These are phyloP conservation scores for Neoascochyta sp. DNA, from an alignment of 2,329 filamentous ascomycete genomes.

Conservation along the genomic window DNA sequence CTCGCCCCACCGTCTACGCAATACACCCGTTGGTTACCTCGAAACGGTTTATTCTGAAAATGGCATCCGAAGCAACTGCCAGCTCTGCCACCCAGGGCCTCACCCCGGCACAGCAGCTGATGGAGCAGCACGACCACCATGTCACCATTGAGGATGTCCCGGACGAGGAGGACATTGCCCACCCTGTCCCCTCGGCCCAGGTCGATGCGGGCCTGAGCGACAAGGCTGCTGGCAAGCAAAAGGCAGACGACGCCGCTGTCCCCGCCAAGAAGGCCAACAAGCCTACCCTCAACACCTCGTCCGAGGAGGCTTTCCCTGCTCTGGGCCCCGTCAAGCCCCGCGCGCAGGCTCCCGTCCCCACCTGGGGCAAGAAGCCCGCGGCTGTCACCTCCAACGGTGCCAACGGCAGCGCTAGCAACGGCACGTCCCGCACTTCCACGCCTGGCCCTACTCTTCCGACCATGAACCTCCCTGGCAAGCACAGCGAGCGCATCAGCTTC, in stretches of 20 bases:
- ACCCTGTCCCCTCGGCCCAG: slow-evolving; percentile 51
- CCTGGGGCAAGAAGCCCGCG: slow-evolving; percentile 71
- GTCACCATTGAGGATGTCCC: slow-evolving; percentile 74
- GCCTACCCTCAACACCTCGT: slow-evolving; percentile 69
- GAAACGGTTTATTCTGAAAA: slow-evolving; percentile 39
- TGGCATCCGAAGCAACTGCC: slow-evolving; percentile 38
- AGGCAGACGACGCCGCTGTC: slow-evolving; percentile 49
- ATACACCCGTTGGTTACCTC: slow-evolving; percentile 38
- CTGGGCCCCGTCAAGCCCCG: slow-evolving; percentile 69
- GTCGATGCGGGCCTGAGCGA: slow-evolving; percentile 49
- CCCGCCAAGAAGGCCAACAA: slow-evolving; percentile 32
- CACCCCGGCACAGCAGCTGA: slow-evolving; percentile 56
- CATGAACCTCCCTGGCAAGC: slow-evolving; percentile 76
- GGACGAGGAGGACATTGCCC: slow-evolving; percentile 70
- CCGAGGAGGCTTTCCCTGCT: slow-evolving; percentile 90
- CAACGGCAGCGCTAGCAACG: slow-evolving; percentile 49
- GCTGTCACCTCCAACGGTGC: slow-evolving; percentile 45
- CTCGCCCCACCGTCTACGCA: slow-evolving; percentile 32
- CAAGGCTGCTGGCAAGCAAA: slow-evolving; percentile 68
- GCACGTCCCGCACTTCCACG: slow-evolving; percentile 57
- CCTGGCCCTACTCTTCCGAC: slow-evolving; percentile 56
- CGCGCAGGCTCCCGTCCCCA: slow-evolving; percentile 58
- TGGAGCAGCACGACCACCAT: slow-evolving; percentile 62
- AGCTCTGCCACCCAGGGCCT: slow-evolving; percentile 35
- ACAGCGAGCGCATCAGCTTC: slow-evolving; percentile 71